Percentiles rank a stretch among this genome's conserved stretches.
phyloP scores from a whole-genome alignment of 768 basidiomycete genomes.

The Cystofilobasidium capitatum region DNA sequence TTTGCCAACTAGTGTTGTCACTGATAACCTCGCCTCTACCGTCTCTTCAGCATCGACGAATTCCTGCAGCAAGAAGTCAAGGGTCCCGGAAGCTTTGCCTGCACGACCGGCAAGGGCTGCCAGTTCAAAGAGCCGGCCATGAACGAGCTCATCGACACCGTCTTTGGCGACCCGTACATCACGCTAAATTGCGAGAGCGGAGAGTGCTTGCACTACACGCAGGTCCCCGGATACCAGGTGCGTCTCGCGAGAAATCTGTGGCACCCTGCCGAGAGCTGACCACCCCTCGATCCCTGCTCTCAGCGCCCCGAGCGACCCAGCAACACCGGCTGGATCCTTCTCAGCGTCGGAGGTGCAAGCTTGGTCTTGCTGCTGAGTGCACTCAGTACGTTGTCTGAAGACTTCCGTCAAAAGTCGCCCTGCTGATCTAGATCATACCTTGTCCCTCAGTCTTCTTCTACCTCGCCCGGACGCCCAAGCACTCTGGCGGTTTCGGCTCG shows the following conservation, averaged over 20 bases:
- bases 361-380: constrained; percentile 51
- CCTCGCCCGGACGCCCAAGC: constrained; percentile 60
- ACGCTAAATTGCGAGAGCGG: constrained; percentile 77
- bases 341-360: constrained; percentile 71
- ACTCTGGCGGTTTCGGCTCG: constrained; percentile 46
- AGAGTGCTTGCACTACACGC: constrained; percentile 85
- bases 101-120: constrained; percentile 61
- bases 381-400: constrained; percentile 5
- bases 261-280: not conserved
- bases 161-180: constrained; percentile 88
- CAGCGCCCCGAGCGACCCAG: constrained; percentile 73
- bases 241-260: constrained; percentile 30
- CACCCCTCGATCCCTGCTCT: not conserved
- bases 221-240: constrained; percentile 86
- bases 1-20: no score
- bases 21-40: not conserved
- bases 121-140: constrained; percentile 91
- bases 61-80: constrained; percentile 81
- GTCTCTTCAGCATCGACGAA: constrained; percentile 63
- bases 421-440: constrained; percentile 11
- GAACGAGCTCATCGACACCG: constrained; percentile 84
- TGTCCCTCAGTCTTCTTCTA: constrained; percentile 67
- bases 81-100: constrained; percentile 81
- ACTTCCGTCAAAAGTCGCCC: constrained; percentile 23
- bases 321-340: constrained; percentile 67